Evolutionary conservation across 2,329 filamentous ascomycete genomes (phyloP).

Genomic region (Metarhizium sp.): DNA sequence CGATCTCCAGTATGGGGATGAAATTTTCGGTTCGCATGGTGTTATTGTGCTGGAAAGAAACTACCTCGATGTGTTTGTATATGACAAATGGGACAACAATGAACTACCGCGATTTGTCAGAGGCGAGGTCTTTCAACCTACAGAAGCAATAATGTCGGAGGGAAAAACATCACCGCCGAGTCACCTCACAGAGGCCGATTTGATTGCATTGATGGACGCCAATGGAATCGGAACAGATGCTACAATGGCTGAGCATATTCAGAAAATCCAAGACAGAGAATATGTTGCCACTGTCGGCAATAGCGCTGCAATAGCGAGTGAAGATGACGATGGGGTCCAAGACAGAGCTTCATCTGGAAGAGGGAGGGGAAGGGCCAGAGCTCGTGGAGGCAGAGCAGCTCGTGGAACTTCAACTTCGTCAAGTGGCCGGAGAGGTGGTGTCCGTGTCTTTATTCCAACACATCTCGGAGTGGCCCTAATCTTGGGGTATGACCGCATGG

Average conservation of each 20-base stretch:
- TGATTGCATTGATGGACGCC: conserved; percentile 95
- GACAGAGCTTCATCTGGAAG: conserved; percentile 32
- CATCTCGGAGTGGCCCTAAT: conserved; percentile 85
- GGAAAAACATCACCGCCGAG: conserved; percentile 80
- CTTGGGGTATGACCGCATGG: conserved; percentile 89
- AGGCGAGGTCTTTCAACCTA: conserved; percentile 78
- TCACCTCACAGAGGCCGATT: conserved; percentile 88
- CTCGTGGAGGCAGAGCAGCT: conserved; percentile 28
- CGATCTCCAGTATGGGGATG: conserved; percentile 73
- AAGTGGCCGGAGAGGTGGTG: conserved; percentile 34
- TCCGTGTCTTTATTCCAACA: conserved; percentile 88
- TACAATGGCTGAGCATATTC: conserved; percentile 98
- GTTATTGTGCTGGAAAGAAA: conserved; percentile 81
- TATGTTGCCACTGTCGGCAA: conserved; percentile 64
- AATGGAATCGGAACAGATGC: conserved; percentile 98
- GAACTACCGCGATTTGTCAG: conserved; percentile 70
- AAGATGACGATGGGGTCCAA: conserved; percentile 28
- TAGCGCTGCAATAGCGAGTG: conserved; percentile 25
- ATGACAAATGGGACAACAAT: conserved; percentile 92
- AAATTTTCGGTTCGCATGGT: conserved; percentile 73
- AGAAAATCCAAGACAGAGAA: conserved; percentile 83
- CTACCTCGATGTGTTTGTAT: conserved; percentile 90
- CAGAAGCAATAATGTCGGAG: conserved; percentile 79
- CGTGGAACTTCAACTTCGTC: conserved; percentile 32
- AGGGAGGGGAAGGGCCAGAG: conserved; percentile 39